Evolutionary conservation across 148 eudicot genomes (phyloP).

Genomic region (Dysphania ambrosioides): DNA sequence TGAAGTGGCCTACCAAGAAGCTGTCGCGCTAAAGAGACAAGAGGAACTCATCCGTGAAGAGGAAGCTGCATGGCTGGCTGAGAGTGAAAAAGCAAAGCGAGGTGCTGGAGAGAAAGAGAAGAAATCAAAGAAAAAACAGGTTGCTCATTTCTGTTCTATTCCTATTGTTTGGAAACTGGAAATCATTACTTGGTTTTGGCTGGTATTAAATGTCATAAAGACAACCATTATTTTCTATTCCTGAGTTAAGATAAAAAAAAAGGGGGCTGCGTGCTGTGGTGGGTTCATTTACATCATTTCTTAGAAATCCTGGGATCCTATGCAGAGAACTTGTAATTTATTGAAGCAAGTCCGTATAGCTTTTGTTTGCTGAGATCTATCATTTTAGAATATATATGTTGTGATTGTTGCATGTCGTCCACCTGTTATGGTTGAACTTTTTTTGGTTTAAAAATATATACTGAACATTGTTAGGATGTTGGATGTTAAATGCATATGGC

Average conservation of each 20-base stretch:
- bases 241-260: not conserved
- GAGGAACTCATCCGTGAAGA: constrained; percentile 99
- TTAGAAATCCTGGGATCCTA: not conserved
- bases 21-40: constrained; percentile 94
- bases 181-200: too few relatives aligned
- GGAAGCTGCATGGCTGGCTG: constrained; percentile 84
- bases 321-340: too few relatives aligned
- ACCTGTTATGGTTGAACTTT: not conserved
- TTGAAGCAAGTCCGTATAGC: too few relatives aligned
- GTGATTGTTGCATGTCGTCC: not conserved
- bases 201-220: not conserved
- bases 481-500: too few relatives aligned
- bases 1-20: constrained; percentile 94
- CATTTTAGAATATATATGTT: too few relatives aligned
- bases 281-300: not conserved
- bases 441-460: too few relatives aligned
- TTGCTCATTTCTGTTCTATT: constrained; percentile 20
- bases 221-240: not conserved
- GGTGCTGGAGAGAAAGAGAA: constrained; percentile 69
- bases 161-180: not conserved
- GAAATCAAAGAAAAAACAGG: constrained; percentile 95
- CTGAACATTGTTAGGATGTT: too few relatives aligned
- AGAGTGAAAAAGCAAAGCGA: constrained; percentile 81
- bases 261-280: not conserved
- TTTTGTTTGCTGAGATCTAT: too few relatives aligned